A percentile compares a stretch with the other conserved stretches of the same genome.
Evolutionary conservation across 2,329 filamentous ascomycete genomes (phyloP).

Genomic region (Microdochium nivale): DNA sequence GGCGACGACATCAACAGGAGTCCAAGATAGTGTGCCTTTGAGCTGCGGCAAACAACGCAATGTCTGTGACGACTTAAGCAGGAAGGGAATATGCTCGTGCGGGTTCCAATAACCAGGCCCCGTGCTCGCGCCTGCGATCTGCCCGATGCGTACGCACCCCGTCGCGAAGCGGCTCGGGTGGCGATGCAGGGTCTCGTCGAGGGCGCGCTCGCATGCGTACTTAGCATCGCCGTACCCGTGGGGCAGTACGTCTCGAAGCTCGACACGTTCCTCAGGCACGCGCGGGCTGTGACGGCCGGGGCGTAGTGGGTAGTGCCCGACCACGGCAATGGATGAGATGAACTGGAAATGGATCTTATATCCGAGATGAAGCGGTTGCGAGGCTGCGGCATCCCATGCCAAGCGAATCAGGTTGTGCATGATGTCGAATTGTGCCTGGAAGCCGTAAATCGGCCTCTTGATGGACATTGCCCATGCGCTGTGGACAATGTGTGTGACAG

Average conservation of each 20-base stretch:
- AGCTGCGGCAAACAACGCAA: slow-evolving; percentile 31
- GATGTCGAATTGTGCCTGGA: slow-evolving; percentile 32
- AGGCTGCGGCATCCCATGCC: slow-evolving; percentile 21
- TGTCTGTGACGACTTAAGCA: slow-evolving; percentile 41
- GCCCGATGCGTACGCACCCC: slow-evolving; percentile 36
- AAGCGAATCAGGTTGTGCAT: slow-evolving; percentile 39
- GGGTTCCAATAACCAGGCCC: slow-evolving; percentile 45
- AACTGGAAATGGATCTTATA: slow-evolving; percentile 28
- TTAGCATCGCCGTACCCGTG: slow-evolving; percentile 46
- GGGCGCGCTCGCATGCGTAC: slow-evolving; percentile 37
- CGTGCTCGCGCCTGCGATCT: slow-evolving; percentile 39
- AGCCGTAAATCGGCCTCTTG: slow-evolving; percentile 26
- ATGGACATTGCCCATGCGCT: slow-evolving; percentile 42
- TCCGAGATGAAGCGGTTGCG: too few relatives aligned
- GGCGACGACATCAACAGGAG: slow-evolving; percentile 30
- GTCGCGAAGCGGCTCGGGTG: slow-evolving; percentile 31
- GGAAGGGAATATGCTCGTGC: slow-evolving; percentile 38
- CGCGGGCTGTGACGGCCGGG: slow-evolving; percentile 7
- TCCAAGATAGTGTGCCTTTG: slow-evolving; percentile 32
- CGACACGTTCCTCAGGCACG: slow-evolving; percentile 33
- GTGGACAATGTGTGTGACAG: slow-evolving; percentile 40
- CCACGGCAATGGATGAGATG: slow-evolving; percentile 30
- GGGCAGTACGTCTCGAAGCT: slow-evolving; percentile 28
- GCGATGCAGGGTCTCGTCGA: slow-evolving; percentile 36
- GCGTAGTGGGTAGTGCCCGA: slow-evolving; percentile 20